These are phyloP conservation scores for Auriscalpium orientale DNA, from an alignment of 768 basidiomycete genomes.

Conservation along the genomic window DNA sequence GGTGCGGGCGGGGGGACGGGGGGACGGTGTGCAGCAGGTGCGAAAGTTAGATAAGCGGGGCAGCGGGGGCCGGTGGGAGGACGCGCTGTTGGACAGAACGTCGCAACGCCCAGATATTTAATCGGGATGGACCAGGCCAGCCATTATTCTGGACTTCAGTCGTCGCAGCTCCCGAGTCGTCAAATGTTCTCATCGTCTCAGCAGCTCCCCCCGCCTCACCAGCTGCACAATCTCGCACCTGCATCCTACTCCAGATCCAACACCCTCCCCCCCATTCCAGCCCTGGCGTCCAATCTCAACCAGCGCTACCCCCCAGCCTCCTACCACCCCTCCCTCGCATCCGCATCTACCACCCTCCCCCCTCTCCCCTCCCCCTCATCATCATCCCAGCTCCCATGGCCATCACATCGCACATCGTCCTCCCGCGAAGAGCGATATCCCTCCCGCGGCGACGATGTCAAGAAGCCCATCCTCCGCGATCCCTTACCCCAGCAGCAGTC, in stretches of 20 bases:
- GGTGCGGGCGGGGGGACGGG: too few relatives aligned
- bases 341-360: constrained; percentile 21
- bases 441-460: constrained; percentile 18
- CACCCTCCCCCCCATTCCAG: constrained; percentile 34
- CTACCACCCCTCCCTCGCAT: constrained; percentile 28
- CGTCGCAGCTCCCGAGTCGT: constrained; percentile 21
- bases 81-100: background rate
- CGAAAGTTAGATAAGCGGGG: too few relatives aligned
- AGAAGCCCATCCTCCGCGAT: constrained; percentile 16
- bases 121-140: constrained; percentile 20
- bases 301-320: constrained; percentile 28
- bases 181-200: constrained; percentile 36
- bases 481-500: constrained; percentile 8
- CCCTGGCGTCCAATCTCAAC: constrained; percentile 19
- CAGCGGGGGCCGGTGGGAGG: too few relatives aligned
- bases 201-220: constrained; percentile 34
- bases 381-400: constrained; percentile 24
- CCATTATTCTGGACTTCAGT: constrained; percentile 16
- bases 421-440: constrained; percentile 29
- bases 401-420: constrained; percentile 24
- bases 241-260: constrained; percentile 29
- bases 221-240: constrained; percentile 31
- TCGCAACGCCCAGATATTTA: constrained; percentile 9
- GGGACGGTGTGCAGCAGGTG: too few relatives aligned
- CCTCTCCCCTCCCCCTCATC: constrained; percentile 20